Base-by-base conservation (phyloP, 768 basidiomycete species). In the Leccinum disarticulatum region DNA sequence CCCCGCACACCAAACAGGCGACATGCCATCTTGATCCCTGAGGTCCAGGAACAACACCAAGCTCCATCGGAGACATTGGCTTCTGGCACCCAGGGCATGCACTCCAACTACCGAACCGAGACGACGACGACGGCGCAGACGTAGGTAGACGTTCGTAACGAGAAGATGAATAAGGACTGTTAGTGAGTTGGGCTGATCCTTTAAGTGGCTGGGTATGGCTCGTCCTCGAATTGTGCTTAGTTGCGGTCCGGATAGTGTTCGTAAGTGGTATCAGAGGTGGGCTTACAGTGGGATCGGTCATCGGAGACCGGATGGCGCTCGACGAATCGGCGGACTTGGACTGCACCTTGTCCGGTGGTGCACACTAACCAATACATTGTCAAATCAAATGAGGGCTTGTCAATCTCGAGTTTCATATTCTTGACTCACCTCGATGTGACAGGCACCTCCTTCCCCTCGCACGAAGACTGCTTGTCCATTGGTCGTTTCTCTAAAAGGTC, bases 41-140 rank as follows among this genome's bases (percentile, higher is more conserved):
- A 25, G 92, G 92, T 5, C 92, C 92, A 28, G 90, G 87, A 41
- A 94, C 88, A 31, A 93, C 91, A 9, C 92, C 92, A 59, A 83
- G 79, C 67, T 93, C 92, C 91, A 94, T 93, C 1, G 83, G 83
- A 17, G 89, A 90, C 13, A 22, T 22, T 22, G 22, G 22, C 35
- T 82, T 85, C 55, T 77, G 78, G 71, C 92, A 94, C 27, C 89
- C 91, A 10, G 91, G 90, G 66, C 92, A 94, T 28, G 67, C n/a
- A 59, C 81, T 79, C 6, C 75, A 77, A 57, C 72, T 70, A 30
- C 75, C 75, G 27, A 76, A 74, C 22, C 73, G 73, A 51, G 75
- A 73, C 6, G 60, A 60, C 11, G 65, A 54, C 6, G 68, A 58
- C n/a, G 62, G 31, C n/a, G 55, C 56, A 38, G 69, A 62, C 17